Evolutionary conservation across 331 rosid species (phyloP).

Genomic region (Quercus lobata): DNA sequence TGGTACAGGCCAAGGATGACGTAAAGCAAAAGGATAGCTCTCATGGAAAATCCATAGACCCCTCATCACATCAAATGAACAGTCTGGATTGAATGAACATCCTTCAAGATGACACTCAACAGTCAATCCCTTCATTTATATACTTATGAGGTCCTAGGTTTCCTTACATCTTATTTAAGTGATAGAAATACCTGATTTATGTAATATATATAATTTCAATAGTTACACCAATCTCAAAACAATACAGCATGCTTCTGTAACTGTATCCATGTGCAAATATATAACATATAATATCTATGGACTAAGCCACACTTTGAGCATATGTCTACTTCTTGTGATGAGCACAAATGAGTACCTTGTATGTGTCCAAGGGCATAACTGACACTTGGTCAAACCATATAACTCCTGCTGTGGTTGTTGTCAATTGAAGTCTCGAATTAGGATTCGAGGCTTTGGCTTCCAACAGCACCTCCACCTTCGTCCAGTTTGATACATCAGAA

Average conservation of each 20-base stretch:
- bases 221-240: not conserved
- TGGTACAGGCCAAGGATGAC: no score
- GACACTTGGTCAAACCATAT: slow-evolving; percentile 98
- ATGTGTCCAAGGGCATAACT: slow-evolving; percentile 81
- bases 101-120: not conserved
- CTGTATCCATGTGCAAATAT: not conserved
- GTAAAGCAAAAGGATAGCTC: no score
- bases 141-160: not conserved
- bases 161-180: not conserved
- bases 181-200: not conserved
- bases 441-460: slow-evolving; percentile 61
- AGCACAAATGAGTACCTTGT: slow-evolving; percentile 35
- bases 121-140: not conserved
- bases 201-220: not conserved
- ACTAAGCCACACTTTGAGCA: not conserved
- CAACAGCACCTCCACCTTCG: slow-evolving; percentile 54
- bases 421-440: slow-evolving; percentile 73
- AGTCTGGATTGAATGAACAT: no score
- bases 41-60: no score
- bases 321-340: not conserved
- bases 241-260: not conserved
- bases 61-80: no score
- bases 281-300: not conserved
- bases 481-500: slow-evolving; percentile 58
- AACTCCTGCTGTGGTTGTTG: slow-evolving; percentile 59